Evolutionary conservation across 2,329 filamentous ascomycete species (phyloP), one percentile per base, ranked within the genome.

Genomic region (Arthrinium phaeospermum): DNA sequence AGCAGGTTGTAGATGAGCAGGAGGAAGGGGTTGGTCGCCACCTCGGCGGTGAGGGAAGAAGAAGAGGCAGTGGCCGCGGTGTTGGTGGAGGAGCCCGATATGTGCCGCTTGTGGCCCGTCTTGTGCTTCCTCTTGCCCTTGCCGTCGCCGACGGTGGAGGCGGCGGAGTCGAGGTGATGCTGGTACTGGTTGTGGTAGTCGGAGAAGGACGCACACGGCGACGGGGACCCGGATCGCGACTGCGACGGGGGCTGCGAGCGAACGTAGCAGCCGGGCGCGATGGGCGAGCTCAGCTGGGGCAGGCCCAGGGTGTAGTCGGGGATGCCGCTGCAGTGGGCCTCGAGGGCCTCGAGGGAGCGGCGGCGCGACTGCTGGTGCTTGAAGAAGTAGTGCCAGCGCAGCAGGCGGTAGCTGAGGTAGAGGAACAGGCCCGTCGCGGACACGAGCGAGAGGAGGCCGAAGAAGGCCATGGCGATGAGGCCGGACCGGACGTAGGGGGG

Each of bases 371-470:
- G 41, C 67, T 68, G 41, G n/a, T n/a, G 8, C 67, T 68, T 70
- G 67, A 46, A 69, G 47, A n/a, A 49, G 12, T 76, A 84, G 37
- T 71, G 72, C 74, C 74, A 75, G 24, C 64, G 24, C 37, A 74
- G 30, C 34, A 75, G 68, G 46, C 72, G 72, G 44, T 49, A 67
- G 8, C 71, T 72, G 8, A 75, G 57, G 51, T 72, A 73, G 34
- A 30, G 6, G 34, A 75, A 73, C 22, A 75, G 67, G 16, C 68
- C 61, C 1, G 34, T 72, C 22, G 69, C 64, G 5, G 71, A 45
- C 34, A 72, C 64, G 53, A 72, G 72, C 7, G 71, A 73, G 8
- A 73, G 68, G 51, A 73, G 49, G 5, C 68, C 74, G 61, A 73
- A 72, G 22, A 69, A 30, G 37, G 73, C 37, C 2, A 75, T 71